Base-by-base conservation (phyloP, 192 early-diverging fungal species). In the Endogone sp. region DNA sequence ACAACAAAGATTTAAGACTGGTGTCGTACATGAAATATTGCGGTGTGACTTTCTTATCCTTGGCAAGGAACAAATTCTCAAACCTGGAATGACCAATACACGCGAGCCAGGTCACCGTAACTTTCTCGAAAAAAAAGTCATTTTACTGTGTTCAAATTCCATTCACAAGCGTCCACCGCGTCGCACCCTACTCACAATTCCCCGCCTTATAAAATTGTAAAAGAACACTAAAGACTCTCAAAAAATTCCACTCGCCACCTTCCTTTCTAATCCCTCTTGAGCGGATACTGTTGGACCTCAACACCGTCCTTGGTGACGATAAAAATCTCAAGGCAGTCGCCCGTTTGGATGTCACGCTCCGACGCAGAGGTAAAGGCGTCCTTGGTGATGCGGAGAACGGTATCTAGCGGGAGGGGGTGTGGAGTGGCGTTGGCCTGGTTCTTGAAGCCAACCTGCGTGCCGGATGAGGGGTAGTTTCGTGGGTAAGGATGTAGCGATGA, bases 331-430 rank as follows among this genome's bases (percentile, higher is more conserved):
- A 98, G 82, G 75, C 83, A 89, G 80, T 99, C 98, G 69, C 98
- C 98, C 23, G 98, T 99, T 79, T 98, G 90, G 62, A 98, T 99
- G 77, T 99, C 96, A 65, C 98, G 93, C 85, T 99, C 98, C 2
- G 98, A 92, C 21, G 96, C 96, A 28, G 91, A 89, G 3, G 92
- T 95, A 75, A 99, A 99, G 9, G 95, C 92, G 73, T 99, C 98
- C 75, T 96, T 97, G 32, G 91, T 88, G 61, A 99, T 86, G 44
- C 87, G 79, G 26, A 91, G 60, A 4, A 90, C 95, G 68, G 84
- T 67, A 0, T 92, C 91, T 37, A 89, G 60, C 6, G 84, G 31
- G 25, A 89, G 74, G 0, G 66, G 70, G 23, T 31, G 56, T 27
- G 70, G 73, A 16, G 76, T n/a, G 25, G 55, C 84, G 44, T 73